Conservation (phyloP, 2,329 filamentous ascomycete species). For the Monosporascus sp. region DNA sequence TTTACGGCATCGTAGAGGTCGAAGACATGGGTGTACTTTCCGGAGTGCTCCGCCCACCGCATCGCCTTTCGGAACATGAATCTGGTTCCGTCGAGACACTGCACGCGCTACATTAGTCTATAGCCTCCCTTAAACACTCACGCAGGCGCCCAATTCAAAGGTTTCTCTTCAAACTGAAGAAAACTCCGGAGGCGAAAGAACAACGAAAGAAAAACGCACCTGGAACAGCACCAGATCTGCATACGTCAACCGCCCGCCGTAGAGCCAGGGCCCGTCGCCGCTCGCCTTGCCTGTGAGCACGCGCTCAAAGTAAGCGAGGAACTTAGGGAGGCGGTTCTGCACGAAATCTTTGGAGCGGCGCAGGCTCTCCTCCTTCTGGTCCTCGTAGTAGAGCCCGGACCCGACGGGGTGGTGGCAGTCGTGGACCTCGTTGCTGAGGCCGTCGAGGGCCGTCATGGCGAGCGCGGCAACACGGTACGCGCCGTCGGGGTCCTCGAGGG, state of each 20-base stretch:
- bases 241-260: slow-evolving; percentile 60
- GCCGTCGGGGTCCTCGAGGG: slow-evolving; percentile 35
- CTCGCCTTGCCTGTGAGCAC: slow-evolving; percentile 54
- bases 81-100: slow-evolving; percentile 52
- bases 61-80: slow-evolving; percentile 69
- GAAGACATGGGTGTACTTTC: slow-evolving; percentile 58
- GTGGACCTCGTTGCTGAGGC: slow-evolving; percentile 65
- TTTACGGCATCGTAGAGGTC: slow-evolving; percentile 59
- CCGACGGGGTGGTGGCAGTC: slow-evolving; percentile 71
- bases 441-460: slow-evolving; percentile 65
- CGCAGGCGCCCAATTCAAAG: too few relatives aligned
- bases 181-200: not conserved
- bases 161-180: too few relatives aligned
- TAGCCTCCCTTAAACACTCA: too few relatives aligned
- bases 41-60: slow-evolving; percentile 44
- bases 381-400: slow-evolving; percentile 59
- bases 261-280: slow-evolving; percentile 58
- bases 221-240: slow-evolving; percentile 73
- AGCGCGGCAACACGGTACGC: slow-evolving; percentile 58
- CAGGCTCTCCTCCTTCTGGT: slow-evolving; percentile 65
- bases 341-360: slow-evolving; percentile 53
- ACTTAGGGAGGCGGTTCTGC: slow-evolving; percentile 63
- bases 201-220: slow-evolving; percentile 31
- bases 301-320: slow-evolving; percentile 64
- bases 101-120: not conserved